Percentiles rank a stretch among this genome's conserved stretches.
phyloP scores from a whole-genome alignment of 768 basidiomycete genomes.

The Lactarius trivialis region DNA sequence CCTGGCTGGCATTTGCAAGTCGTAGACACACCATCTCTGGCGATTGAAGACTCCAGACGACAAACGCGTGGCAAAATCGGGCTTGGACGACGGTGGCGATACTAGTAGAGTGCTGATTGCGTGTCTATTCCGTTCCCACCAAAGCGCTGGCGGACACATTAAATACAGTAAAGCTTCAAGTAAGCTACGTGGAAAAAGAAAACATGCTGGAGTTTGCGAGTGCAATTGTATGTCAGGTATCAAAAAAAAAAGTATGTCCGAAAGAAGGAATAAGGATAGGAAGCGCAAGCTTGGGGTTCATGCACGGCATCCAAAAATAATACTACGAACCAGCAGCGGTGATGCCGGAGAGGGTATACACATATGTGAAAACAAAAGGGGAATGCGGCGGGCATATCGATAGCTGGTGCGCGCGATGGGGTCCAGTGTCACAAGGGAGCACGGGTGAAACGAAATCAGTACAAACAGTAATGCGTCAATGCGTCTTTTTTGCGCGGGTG shows the following conservation, averaged over 20 bases:
- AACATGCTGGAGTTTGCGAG: not conserved
- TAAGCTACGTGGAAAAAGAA: constrained; percentile 2
- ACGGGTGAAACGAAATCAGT: not conserved
- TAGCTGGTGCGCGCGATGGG: not conserved
- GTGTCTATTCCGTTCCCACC: constrained; percentile 7
- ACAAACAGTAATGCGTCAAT: not conserved
- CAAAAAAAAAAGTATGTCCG: not conserved
- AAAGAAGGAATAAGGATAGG: constrained; percentile 12
- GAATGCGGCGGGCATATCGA: not conserved
- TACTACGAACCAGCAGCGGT: constrained; percentile 1
- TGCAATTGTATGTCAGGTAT: constrained; percentile 2
- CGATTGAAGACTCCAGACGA: not conserved
- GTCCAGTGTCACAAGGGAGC: not conserved
- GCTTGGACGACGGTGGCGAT: not conserved
- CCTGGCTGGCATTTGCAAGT: constrained; percentile 2
- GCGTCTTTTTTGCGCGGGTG: not conserved
- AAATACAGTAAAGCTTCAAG: constrained; percentile 6
- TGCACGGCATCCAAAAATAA: constrained; percentile 6
- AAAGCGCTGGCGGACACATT: not conserved
- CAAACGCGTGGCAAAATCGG: no score
- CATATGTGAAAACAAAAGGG: not conserved
- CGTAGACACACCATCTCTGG: not conserved
- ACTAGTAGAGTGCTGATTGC: not conserved
- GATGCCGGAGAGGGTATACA: constrained; percentile 8
- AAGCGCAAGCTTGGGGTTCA: constrained; percentile 1